Percentiles rank a stretch among this genome's conserved stretches.
Conservation (phyloP, 371 early-diverging fungal genomes). For the Mortierella sp. region DNA sequence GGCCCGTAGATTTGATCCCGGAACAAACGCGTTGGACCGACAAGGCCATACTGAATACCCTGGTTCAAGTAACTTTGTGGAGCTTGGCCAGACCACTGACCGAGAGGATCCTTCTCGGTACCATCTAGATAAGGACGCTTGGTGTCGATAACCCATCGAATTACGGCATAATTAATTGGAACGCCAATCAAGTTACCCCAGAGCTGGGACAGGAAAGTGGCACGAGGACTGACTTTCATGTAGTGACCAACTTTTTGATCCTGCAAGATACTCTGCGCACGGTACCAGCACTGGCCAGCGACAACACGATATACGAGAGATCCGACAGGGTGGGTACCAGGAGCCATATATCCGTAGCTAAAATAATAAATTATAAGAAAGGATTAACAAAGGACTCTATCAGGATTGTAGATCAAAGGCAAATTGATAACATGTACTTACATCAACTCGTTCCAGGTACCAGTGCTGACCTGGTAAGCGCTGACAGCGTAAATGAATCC, state of each 20-base stretch:
- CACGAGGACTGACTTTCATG: constrained; percentile 63
- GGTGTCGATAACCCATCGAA: constrained; percentile 58
- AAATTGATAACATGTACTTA: constrained; percentile 6
- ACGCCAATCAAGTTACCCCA: constrained; percentile 58
- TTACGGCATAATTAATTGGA: constrained; percentile 58
- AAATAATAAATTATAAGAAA: background rate
- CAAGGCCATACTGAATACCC: constrained; percentile 56
- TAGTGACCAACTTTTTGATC: constrained; percentile 71
- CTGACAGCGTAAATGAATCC: constrained; percentile 59
- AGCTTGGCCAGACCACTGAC: constrained; percentile 57
- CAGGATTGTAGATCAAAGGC: background rate
- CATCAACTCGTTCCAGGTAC: constrained; percentile 56
- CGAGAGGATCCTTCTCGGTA: constrained; percentile 44
- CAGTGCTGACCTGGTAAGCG: constrained; percentile 56
- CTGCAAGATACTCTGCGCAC: constrained; percentile 53
- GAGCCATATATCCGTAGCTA: constrained; percentile 58
- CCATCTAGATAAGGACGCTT: constrained; percentile 55
- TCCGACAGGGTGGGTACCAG: constrained; percentile 54
- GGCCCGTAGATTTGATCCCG: constrained; percentile 44
- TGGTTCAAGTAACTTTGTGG: constrained; percentile 55
- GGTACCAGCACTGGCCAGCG: constrained; percentile 59
- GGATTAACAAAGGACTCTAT: too few relatives aligned
- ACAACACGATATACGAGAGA: constrained; percentile 57
- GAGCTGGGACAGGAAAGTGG: constrained; percentile 53
- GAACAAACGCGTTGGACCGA: constrained; percentile 56